Evolutionary conservation across 2,329 filamentous ascomycete species (phyloP).

Genomic region (Sclerotinia trifoliorum): DNA sequence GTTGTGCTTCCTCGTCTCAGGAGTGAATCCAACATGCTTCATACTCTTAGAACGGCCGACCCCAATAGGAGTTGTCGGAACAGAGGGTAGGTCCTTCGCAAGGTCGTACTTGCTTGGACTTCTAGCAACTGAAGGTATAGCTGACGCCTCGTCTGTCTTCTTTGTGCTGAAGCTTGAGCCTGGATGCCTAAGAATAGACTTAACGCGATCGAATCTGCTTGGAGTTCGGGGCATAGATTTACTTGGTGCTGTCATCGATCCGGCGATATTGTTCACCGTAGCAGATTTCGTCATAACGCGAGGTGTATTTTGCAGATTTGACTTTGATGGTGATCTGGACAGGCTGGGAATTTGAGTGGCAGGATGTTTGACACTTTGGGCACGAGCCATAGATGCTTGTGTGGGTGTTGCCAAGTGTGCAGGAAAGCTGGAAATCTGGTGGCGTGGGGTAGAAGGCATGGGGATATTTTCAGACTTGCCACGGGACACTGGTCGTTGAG

Average conservation of each 20-base stretch:
- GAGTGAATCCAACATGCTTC: slow-evolving; percentile 81
- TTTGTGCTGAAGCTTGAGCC: slow-evolving; percentile 28
- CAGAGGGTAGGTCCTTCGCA: slow-evolving; percentile 53
- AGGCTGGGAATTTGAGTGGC: slow-evolving; percentile 48
- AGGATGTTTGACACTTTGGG: slow-evolving; percentile 54
- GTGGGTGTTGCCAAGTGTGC: slow-evolving; percentile 72
- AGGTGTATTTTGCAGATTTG: slow-evolving; percentile 44
- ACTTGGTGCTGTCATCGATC: slow-evolving; percentile 37
- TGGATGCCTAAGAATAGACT: slow-evolving; percentile 53
- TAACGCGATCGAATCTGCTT: slow-evolving; percentile 49
- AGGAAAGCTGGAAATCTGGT: slow-evolving; percentile 47
- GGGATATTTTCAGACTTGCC: slow-evolving; percentile 44
- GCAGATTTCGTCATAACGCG: slow-evolving; percentile 54
- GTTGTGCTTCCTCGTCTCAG: slow-evolving; percentile 56
- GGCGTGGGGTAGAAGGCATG: slow-evolving; percentile 44
- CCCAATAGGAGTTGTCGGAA: slow-evolving; percentile 57
- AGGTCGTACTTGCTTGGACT: slow-evolving; percentile 51
- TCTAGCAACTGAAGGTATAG: slow-evolving; percentile 36
- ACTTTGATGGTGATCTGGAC: slow-evolving; percentile 56
- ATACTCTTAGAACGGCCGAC: slow-evolving; percentile 52
- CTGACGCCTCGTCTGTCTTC: slow-evolving; percentile 29
- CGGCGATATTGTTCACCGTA: slow-evolving; percentile 49
- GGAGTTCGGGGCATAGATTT: slow-evolving; percentile 32
- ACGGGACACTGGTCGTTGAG: slow-evolving; percentile 58
- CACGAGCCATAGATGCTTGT: slow-evolving; percentile 67